phyloP scores from a whole-genome alignment of 139 green algal species.

The Zygnema cylindricum region DNA sequence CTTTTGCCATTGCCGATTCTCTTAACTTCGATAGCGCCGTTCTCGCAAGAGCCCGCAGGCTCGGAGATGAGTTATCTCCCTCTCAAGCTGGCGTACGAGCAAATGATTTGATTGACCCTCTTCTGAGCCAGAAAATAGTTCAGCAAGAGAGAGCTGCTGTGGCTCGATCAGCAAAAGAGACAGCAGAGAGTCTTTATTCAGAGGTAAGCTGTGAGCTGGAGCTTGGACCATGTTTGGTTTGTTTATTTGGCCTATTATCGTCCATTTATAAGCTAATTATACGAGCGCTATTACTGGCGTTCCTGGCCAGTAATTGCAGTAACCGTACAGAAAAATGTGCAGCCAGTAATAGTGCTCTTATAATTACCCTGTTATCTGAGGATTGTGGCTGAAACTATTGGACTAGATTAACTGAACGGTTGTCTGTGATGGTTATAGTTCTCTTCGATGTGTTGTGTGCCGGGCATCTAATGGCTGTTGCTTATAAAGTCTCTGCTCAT shows the following conservation, averaged over 20 bases:
- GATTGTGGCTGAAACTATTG: too few species aligned
- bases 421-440: too few species aligned
- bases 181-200: conserved; percentile 18
- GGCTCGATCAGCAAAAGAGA: background rate
- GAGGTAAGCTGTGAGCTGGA: background rate
- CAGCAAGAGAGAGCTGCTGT: conserved; percentile 16
- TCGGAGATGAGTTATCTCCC: conserved; percentile 4
- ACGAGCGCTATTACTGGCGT: too few species aligned
- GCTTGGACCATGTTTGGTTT: too few species aligned
- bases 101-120: conserved; percentile 25
- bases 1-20: conserved; percentile 22
- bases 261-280: background rate
- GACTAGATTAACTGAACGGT: too few species aligned
- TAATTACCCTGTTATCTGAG: too few species aligned
- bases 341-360: too few species aligned
- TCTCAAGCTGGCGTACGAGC: background rate
- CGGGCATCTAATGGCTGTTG: too few species aligned
- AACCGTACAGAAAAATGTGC: too few species aligned
- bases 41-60: conserved; percentile 9
- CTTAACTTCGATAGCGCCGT: conserved; percentile 26
- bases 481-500: too few species aligned
- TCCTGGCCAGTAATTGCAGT: too few species aligned
- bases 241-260: background rate
- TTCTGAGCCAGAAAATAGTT: conserved; percentile 28
- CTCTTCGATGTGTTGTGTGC: too few species aligned